Conservation (phyloP, 2,329 filamentous ascomycete species). For the Berkeleyomyces basicola region DNA sequence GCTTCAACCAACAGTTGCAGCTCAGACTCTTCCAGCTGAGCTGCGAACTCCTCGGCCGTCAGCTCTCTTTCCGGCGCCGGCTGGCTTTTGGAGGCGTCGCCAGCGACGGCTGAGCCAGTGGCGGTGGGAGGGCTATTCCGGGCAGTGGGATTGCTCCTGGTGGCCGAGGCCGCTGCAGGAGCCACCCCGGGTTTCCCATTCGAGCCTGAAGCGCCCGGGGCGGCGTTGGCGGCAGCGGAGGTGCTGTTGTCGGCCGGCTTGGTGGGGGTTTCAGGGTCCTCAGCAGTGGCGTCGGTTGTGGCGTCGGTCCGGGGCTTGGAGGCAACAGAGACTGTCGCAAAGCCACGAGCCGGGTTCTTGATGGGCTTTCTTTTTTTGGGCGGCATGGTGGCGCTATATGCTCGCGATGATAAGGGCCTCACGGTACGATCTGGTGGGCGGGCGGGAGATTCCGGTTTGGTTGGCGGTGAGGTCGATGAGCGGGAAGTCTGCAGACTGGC, state of each 20-base stretch:
- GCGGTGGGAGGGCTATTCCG: background rate
- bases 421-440: background rate
- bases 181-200: constrained; percentile 6
- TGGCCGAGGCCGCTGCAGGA: background rate
- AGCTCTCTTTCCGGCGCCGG: constrained; percentile 28
- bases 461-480: background rate
- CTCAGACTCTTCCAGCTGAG: constrained; percentile 76
- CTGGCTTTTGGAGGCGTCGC: background rate
- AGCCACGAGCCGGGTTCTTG: constrained; percentile 75
- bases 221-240: background rate
- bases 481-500: background rate
- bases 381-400: constrained; percentile 37
- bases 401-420: background rate
- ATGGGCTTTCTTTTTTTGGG: constrained; percentile 84
- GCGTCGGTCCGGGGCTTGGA: constrained; percentile 59
- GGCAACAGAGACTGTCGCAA: constrained; percentile 83
- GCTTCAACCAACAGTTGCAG: constrained; percentile 79
- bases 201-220: constrained; percentile 15
- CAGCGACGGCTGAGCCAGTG: background rate
- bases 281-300: constrained; percentile 22
- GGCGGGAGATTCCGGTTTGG: background rate
- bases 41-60: constrained; percentile 78
- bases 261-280: constrained; percentile 5
- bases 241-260: constrained; percentile 10
- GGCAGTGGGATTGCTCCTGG: background rate